phyloP scores from a whole-genome alignment of 1,139 yeast species.

The Taphrina flavorubra region DNA sequence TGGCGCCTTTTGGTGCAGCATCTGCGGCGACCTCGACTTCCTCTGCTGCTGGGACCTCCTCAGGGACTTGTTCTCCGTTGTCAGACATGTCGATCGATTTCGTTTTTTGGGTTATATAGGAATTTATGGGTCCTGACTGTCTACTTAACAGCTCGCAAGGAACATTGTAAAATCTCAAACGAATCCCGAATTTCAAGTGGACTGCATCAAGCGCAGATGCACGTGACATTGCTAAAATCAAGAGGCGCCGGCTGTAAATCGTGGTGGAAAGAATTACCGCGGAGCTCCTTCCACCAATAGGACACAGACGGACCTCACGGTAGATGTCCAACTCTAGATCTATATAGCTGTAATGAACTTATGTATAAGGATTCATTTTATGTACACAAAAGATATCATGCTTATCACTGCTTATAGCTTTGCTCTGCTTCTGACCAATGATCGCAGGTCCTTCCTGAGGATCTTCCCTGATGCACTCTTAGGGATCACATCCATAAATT shows the following conservation, averaged over 20 bases:
- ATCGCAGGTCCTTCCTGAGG: slow-evolving; percentile 47
- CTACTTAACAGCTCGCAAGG: slow-evolving; percentile 26
- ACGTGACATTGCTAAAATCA: neutral
- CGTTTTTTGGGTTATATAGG: neutral
- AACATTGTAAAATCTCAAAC: slow-evolving; percentile 9
- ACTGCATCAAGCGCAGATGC: slow-evolving; percentile 8
- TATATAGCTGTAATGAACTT: too few relatives aligned
- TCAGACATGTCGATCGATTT: slow-evolving; percentile 26
- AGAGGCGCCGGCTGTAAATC: too few relatives aligned
- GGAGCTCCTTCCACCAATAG: neutral
- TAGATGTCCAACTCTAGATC: too few relatives aligned
- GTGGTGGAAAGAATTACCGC: too few relatives aligned
- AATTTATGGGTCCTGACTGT: slow-evolving; percentile 36
- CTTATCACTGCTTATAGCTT: slow-evolving; percentile 3
- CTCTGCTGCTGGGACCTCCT: slow-evolving; percentile 62
- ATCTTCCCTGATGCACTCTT: slow-evolving; percentile 55
- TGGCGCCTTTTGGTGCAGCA: slow-evolving; percentile 71
- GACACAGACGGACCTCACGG: too few relatives aligned
- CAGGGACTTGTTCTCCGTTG: slow-evolving; percentile 42
- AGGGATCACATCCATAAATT: slow-evolving; percentile 52
- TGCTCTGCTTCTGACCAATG: slow-evolving; percentile 23
- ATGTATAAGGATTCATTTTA: too few relatives aligned
- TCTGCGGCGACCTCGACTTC: slow-evolving; percentile 84
- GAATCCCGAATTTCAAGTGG: slow-evolving; percentile 3
- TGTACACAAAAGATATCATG: too few relatives aligned